A percentile compares a stretch with the other conserved stretches of the same genome.
These are phyloP conservation scores for Pseudogymnoascus verrucosus DNA, from an alignment of 2,329 filamentous ascomycete species.

Conservation along the genomic window DNA sequence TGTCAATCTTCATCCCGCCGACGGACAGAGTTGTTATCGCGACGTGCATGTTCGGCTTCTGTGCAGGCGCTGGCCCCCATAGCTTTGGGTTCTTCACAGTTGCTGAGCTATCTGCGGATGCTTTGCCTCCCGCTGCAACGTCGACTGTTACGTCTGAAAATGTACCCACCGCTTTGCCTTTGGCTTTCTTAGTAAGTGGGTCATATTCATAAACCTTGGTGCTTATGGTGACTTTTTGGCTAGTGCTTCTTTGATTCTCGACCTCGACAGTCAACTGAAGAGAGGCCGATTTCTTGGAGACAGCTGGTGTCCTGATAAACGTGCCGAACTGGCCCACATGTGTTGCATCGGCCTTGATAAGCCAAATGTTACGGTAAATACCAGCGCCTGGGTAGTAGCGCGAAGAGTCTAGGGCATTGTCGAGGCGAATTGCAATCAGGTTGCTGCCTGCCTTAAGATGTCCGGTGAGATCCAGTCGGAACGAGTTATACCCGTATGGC, in stretches of 20 bases:
- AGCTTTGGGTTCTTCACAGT: slow-evolving; percentile 29
- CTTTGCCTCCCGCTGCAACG: slow-evolving; percentile 28
- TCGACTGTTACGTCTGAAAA: slow-evolving; percentile 28
- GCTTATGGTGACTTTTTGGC: slow-evolving; percentile 29
- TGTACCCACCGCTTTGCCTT: slow-evolving; percentile 27
- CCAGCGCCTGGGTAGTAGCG: slow-evolving; percentile 49
- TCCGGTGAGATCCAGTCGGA: slow-evolving; percentile 42
- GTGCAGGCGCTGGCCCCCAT: slow-evolving; percentile 40
- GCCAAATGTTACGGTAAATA: slow-evolving; percentile 47
- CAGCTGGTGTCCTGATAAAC: slow-evolving; percentile 37
- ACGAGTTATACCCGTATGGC: slow-evolving; percentile 29
- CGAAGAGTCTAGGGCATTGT: slow-evolving; percentile 40
- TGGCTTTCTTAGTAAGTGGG: slow-evolving; percentile 22
- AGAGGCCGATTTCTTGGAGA: slow-evolving; percentile 38
- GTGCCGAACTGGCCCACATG: slow-evolving; percentile 45
- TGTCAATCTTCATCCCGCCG: slow-evolving; percentile 29
- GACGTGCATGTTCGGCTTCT: slow-evolving; percentile 40
- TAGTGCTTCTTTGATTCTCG: slow-evolving; percentile 33
- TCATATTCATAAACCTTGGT: slow-evolving; percentile 36
- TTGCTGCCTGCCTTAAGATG: slow-evolving; percentile 34
- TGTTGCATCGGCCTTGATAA: slow-evolving; percentile 37
- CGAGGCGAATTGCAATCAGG: slow-evolving; percentile 41
- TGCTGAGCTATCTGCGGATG: slow-evolving; percentile 28
- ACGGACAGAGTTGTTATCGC: slow-evolving; percentile 35
- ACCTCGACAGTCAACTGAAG: slow-evolving; percentile 38